Evolutionary conservation across 2,329 filamentous ascomycete genomes (phyloP).

Genomic region (Hypoxylon sp.): DNA sequence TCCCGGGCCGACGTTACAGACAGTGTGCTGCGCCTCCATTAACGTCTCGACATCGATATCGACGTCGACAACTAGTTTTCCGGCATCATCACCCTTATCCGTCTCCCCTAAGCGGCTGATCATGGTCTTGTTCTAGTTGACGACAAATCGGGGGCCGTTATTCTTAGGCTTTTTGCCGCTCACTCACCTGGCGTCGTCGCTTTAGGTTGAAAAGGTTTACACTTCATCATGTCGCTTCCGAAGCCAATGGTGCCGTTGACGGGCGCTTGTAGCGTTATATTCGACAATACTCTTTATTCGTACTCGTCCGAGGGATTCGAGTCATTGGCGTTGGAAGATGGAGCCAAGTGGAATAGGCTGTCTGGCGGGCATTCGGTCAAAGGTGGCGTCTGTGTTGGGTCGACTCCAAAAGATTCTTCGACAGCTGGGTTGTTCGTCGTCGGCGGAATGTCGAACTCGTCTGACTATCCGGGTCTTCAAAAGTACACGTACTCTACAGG

Average conservation of each 20-base stretch:
- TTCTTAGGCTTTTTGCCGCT: conserved; percentile 23
- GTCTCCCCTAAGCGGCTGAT: conserved; percentile 19
- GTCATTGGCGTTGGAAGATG: conserved; percentile 71
- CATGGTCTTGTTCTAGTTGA: conserved; percentile 38
- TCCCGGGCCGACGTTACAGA: conserved; percentile 22
- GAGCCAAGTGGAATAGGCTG: conserved; percentile 75
- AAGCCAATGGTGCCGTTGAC: conserved; percentile 73
- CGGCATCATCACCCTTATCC: conserved; percentile 4
- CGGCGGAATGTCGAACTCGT: conserved; percentile 69
- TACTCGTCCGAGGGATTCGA: conserved; percentile 80
- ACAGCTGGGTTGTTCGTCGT: conserved; percentile 79
- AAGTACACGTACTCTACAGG: conserved; percentile 64
- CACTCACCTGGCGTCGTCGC: conserved; percentile 14
- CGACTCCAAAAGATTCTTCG: conserved; percentile 64
- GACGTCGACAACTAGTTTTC: conserved; percentile 11
- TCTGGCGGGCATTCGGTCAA: conserved; percentile 73
- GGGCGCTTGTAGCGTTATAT: conserved; percentile 81
- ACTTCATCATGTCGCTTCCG: conserved; percentile 71
- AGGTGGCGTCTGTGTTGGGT: conserved; percentile 79
- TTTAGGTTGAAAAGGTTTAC: conserved; percentile 17
- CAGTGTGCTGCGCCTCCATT: conserved; percentile 33
- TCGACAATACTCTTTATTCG: conserved; percentile 84
- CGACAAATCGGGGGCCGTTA: conserved; percentile 23
- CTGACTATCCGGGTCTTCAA: conserved; percentile 77
- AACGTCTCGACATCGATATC: conserved; percentile 25